phyloP scores from a whole-genome alignment of 2,329 filamentous ascomycete species.

The Metarhizium robertsii region DNA sequence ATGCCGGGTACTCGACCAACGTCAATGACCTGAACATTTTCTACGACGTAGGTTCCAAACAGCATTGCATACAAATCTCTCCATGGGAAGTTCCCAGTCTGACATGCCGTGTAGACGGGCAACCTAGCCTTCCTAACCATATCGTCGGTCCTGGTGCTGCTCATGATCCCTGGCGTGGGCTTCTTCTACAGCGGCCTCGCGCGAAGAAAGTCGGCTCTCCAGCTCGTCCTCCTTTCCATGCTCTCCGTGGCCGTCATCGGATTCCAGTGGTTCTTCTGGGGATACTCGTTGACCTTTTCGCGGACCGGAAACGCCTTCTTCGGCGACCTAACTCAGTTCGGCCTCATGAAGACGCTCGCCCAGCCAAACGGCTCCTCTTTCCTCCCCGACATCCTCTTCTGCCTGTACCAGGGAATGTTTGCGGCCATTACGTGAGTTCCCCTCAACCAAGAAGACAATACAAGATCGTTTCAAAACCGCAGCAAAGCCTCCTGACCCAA shows the following conservation, averaged over 20 bases:
- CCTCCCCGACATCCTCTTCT: slow-evolving; percentile 77
- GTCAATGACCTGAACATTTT: slow-evolving; percentile 71
- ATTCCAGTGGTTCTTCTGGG: slow-evolving; percentile 97
- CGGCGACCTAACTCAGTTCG: slow-evolving; percentile 73
- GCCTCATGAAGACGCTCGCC: slow-evolving; percentile 67
- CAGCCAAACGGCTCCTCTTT: slow-evolving; percentile 62
- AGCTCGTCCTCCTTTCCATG: slow-evolving; percentile 77
- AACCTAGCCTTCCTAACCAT: slow-evolving; percentile 76
- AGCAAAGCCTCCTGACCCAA: no score
- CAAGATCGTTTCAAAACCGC: no score
- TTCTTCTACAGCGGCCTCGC: slow-evolving; percentile 93
- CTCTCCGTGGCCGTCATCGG: slow-evolving; percentile 70
- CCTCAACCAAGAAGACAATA: no score
- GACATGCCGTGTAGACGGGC: slow-evolving; percentile 46
- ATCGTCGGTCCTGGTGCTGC: slow-evolving; percentile 68
- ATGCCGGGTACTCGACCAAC: slow-evolving; percentile 39
- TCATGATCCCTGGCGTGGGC: slow-evolving; percentile 90
- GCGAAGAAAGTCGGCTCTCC: slow-evolving; percentile 78
- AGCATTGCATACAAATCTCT: background rate
- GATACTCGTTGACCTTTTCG: slow-evolving; percentile 78
- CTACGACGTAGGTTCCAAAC: slow-evolving; percentile 54
- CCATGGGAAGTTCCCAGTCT: background rate
- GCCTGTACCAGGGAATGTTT: slow-evolving; percentile 83
- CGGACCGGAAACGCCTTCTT: slow-evolving; percentile 71
- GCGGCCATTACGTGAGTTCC: slow-evolving; percentile 70